Evolutionary conservation across 768 basidiomycete species (phyloP).

Genomic region (Suillus decipiens): DNA sequence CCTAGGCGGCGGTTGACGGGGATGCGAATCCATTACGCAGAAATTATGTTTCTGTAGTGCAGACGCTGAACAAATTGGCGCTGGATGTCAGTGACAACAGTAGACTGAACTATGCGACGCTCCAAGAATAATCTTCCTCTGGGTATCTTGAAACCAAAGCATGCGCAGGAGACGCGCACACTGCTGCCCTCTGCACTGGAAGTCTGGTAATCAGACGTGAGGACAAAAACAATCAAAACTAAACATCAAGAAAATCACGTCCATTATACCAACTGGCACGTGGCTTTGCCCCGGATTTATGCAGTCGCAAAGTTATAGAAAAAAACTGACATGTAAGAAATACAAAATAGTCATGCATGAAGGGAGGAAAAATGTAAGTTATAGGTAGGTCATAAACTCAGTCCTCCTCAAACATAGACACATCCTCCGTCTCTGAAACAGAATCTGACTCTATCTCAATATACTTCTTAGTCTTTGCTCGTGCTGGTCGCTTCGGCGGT

Average conservation of each 20-base stretch:
- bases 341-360: neutral
- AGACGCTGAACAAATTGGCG: constrained; percentile 6
- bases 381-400: constrained; percentile 20
- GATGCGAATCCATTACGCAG: constrained; percentile 36
- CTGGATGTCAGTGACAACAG: neutral
- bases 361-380: neutral
- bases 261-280: constrained; percentile 8
- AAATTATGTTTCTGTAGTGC: constrained; percentile 12
- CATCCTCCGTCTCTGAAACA: constrained; percentile 46
- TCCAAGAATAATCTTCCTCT: constrained; percentile 6
- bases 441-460: constrained; percentile 58
- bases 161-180: constrained; percentile 6
- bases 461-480: constrained; percentile 58
- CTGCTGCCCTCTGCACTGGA: constrained; percentile 3
- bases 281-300: constrained; percentile 1
- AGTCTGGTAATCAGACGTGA: neutral
- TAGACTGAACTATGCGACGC: constrained; percentile 8
- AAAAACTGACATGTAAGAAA: neutral
- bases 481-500: constrained; percentile 48
- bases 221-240: constrained; percentile 5
- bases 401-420: constrained; percentile 50
- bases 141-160: constrained; percentile 4
- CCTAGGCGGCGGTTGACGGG: constrained; percentile 54
- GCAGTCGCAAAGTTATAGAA: neutral
- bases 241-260: constrained; percentile 4